Evolutionary conservation across 768 basidiomycete species (phyloP).

Genomic region (Suillus lakei): DNA sequence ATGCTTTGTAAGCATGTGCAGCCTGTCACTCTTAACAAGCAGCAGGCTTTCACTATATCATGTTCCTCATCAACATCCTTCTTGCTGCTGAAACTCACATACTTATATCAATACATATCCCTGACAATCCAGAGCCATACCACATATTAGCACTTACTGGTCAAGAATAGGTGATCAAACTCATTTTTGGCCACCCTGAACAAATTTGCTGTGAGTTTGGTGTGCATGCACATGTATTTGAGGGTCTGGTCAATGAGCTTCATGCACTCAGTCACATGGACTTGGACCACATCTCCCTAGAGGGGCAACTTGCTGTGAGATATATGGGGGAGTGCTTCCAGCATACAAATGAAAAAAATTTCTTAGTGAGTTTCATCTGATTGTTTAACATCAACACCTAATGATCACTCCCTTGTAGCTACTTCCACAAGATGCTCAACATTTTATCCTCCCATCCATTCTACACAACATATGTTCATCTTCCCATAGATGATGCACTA

Average conservation of each 20-base stretch:
- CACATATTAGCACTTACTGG: constrained; percentile 1
- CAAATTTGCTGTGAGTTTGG: constrained; percentile 22
- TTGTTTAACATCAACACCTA: not conserved
- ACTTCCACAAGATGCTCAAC: constrained; percentile 24
- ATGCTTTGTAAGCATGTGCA: too few species aligned
- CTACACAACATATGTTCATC: constrained; percentile 26
- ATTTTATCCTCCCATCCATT: constrained; percentile 28
- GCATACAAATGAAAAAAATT: constrained; percentile 2
- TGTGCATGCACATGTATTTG: constrained; percentile 3
- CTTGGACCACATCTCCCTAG: constrained; percentile 29
- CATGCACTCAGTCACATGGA: not conserved
- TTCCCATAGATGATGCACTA: constrained; percentile 14
- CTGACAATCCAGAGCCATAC: not conserved
- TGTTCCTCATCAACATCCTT: not conserved
- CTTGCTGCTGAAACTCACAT: not conserved
- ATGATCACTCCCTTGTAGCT: constrained; percentile 14
- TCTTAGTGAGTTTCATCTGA: not conserved
- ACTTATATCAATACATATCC: not conserved
- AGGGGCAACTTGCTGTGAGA: constrained; percentile 33
- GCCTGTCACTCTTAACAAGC: too few species aligned
- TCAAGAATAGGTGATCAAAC: constrained; percentile 11
- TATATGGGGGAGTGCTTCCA: constrained; percentile 10
- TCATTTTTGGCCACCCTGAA: constrained; percentile 23
- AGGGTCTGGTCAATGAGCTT: not conserved
- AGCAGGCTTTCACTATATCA: not conserved